These are phyloP conservation scores for Blastobotrys buckinghamii DNA, from an alignment of 1,139 yeast genomes.

Conservation along the genomic window DNA sequence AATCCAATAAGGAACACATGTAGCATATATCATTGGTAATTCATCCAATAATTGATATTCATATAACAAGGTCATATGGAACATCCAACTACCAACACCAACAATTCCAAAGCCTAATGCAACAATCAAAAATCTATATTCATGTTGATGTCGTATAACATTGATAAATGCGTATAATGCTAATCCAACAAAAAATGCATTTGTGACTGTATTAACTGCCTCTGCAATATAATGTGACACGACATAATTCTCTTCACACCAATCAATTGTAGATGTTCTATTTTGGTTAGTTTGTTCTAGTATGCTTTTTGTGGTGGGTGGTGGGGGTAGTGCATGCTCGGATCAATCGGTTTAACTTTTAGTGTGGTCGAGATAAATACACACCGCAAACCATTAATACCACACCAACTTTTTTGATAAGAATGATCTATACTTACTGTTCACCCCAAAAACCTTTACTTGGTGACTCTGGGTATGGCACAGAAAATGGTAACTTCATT, in stretches of 20 bases:
- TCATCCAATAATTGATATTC: conserved; percentile 90
- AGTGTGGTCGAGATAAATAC: not conserved
- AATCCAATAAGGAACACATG: conserved; percentile 92
- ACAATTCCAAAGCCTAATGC: conserved; percentile 79
- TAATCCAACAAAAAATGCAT: conserved; percentile 57
- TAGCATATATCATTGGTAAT: conserved; percentile 96
- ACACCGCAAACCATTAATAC: no score
- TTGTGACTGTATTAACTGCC: conserved; percentile 75
- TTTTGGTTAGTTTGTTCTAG: not conserved
- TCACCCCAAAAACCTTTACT: conserved; percentile 31
- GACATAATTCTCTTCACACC: conserved; percentile 96
- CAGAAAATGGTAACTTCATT: conserved; percentile 18
- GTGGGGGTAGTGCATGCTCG: not conserved
- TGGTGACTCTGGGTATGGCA: conserved; percentile 29
- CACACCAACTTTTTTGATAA: no score
- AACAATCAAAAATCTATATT: conserved; percentile 61
- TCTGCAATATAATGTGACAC: conserved; percentile 85
- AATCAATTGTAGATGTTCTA: conserved; percentile 68
- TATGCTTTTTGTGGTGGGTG: no score
- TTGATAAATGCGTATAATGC: conserved; percentile 64
- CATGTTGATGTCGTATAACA: conserved; percentile 55
- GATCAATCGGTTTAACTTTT: not conserved
- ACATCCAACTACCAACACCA: conserved; percentile 90
- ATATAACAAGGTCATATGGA: conserved; percentile 90
- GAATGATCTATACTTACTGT: conserved; percentile 19